Conservation (phyloP, 1,284 basidiomycete genomes). For the Golubevia sp. region DNA sequence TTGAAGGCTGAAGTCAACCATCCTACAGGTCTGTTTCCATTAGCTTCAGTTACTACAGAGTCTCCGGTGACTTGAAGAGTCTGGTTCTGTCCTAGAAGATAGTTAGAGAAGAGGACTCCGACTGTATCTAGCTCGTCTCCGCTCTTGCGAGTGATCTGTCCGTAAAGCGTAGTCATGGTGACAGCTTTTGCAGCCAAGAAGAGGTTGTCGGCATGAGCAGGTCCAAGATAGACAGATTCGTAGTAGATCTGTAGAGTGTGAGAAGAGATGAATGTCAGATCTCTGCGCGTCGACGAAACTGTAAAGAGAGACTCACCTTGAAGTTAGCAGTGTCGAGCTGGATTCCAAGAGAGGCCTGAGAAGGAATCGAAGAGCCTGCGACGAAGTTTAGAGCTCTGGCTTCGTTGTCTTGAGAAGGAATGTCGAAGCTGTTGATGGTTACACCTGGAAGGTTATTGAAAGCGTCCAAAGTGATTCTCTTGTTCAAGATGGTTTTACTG, state of each 20-base stretch:
- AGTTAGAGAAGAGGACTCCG: conserved; percentile 73
- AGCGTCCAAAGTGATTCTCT: conserved; percentile 72
- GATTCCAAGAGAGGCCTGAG: conserved; percentile 73
- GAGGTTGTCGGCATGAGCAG: conserved; percentile 60
- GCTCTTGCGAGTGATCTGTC: conserved; percentile 68
- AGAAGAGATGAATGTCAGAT: conserved; percentile 64
- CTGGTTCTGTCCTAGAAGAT: conserved; percentile 71
- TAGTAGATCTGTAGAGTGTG: conserved; percentile 11
- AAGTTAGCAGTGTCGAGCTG: conserved; percentile 74
- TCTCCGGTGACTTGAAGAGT: conserved; percentile 70
- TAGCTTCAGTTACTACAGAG: conserved; percentile 66
- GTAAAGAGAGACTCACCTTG: conserved; percentile 62
- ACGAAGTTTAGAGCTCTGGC: conserved; percentile 74
- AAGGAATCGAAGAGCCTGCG: conserved; percentile 73
- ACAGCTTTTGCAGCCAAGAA: conserved; percentile 67
- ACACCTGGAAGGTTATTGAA: conserved; percentile 71
- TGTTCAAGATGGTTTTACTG: conserved; percentile 70
- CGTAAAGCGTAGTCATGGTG: conserved; percentile 68
- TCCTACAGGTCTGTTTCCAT: conserved; percentile 66
- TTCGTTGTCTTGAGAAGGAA: conserved; percentile 66
- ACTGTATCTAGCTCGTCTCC: conserved; percentile 68
- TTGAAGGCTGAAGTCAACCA: conserved; percentile 77
- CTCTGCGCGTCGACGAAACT: conserved; percentile 50
- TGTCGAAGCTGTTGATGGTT: conserved; percentile 71
- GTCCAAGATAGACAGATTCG: too few species aligned